A percentile compares a stretch with the other conserved stretches of the same genome.
These are phyloP conservation scores for Tylopilus orsonianus DNA, from an alignment of 1,284 basidiomycete species.

Conservation along the genomic window DNA sequence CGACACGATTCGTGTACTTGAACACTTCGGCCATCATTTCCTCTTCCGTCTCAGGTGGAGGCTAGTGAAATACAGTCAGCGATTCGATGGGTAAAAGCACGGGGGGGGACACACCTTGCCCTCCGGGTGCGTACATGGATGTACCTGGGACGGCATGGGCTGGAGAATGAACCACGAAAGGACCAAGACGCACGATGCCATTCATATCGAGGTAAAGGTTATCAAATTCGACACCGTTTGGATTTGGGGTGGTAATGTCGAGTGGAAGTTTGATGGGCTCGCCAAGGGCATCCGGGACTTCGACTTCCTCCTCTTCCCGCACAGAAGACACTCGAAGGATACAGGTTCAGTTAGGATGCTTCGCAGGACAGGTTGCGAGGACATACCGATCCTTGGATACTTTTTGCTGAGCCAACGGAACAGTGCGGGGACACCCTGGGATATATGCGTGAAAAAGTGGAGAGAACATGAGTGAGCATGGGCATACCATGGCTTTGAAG, in stretches of 20 bases:
- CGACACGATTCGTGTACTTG: slow-evolving; percentile 94
- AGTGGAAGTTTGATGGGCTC: slow-evolving; percentile 73
- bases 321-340: slow-evolving; percentile 65
- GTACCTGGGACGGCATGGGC: slow-evolving; percentile 57
- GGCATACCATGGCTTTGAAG: slow-evolving; percentile 18
- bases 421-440: slow-evolving; percentile 89
- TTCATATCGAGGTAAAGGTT: slow-evolving; percentile 96
- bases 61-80: slow-evolving; percentile 43
- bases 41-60: slow-evolving; percentile 95
- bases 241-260: slow-evolving; percentile 84
- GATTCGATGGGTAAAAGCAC: background rate
- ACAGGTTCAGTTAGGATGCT: background rate
- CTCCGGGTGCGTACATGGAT: slow-evolving; percentile 98
- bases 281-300: slow-evolving; percentile 69
- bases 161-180: background rate
- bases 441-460: background rate
- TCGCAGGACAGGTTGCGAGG: background rate
- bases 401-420: slow-evolving; percentile 96
- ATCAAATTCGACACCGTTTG: slow-evolving; percentile 97
- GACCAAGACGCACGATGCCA: slow-evolving; percentile 61
- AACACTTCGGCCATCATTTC: slow-evolving; percentile 99
- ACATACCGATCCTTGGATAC: slow-evolving; percentile 90
- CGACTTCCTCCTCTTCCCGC: slow-evolving; percentile 77
- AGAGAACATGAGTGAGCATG: fast-evolving
- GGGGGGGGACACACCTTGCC: slow-evolving; percentile 63